Base-by-base conservation (phyloP, 768 basidiomycete genomes). In the Xerocomus potaroensis region DNA sequence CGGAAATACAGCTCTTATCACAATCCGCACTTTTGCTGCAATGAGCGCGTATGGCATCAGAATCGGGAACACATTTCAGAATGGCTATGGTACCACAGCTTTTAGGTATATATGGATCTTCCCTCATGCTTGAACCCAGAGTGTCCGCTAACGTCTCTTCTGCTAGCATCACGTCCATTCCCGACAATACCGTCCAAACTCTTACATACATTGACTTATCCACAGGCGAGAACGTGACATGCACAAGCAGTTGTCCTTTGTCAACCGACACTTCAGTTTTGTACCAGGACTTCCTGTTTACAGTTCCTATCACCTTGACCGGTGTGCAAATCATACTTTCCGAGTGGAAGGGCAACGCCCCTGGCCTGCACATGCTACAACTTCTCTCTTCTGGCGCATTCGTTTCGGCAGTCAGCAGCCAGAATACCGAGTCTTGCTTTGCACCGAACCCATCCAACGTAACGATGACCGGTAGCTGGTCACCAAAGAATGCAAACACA, bases 271-370 rank as follows among this genome's bases (percentile, higher is more conserved):
- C 87, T 3, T 75, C 80, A 10, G 68, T 97, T 47, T 76, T 80
- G 1, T 98, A 91, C 62, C 93, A 98, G 65, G 96, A 99, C 66
- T 99, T 96, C 70, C 69, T 96, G 33, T 97, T 98, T 64, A 66
- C 74, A 41, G 62, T 65, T 8, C 66, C 77, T 6, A 62, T 79
- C 27, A 69, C 73, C n/a, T 78, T 97, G 56, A 96, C 93, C 6
- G 96, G 96, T 41, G 80, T 96, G 51, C 85, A 94, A 65, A 73
- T 99, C 58, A 85, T 81, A 45, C 72, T 98, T 16, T 80, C 84
- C 8, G 69, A 74, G 38, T 95, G 86, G 77, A 76, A 71, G 36
- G 95, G 93, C 30, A 66, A 72, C 8, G 79, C 81, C 8, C 79
- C 90, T 4, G 96, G 94, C 34, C 69, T 99, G 27, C 92, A 95